Evolutionary conservation across 164 flowering plant species (phyloP).

Genomic region (Aristolochia californica): DNA sequence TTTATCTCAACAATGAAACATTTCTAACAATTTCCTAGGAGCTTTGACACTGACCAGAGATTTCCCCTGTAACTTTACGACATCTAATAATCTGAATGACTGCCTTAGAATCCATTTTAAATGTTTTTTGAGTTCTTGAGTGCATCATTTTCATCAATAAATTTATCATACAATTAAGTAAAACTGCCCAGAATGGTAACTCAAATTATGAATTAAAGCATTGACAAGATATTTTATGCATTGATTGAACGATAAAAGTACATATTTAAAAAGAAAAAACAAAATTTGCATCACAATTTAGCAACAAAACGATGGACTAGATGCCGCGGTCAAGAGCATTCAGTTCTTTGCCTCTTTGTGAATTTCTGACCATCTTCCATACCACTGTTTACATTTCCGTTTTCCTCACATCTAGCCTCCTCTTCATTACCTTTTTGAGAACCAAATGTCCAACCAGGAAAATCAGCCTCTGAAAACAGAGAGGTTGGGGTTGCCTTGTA

Average conservation of each 20-base stretch:
- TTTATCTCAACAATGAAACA: too few relatives aligned
- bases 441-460: slow-evolving; percentile 71
- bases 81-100: too few relatives aligned
- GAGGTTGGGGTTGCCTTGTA: slow-evolving; percentile 56
- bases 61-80: too few relatives aligned
- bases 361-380: slow-evolving; percentile 14
- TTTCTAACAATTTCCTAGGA: too few relatives aligned
- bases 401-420: slow-evolving; percentile 6
- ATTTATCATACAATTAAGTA: not conserved
- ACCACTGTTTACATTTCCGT: not conserved
- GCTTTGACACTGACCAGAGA: too few relatives aligned
- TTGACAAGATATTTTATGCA: not conserved
- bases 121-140: too few relatives aligned
- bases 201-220: not conserved
- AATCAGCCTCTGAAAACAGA: slow-evolving; percentile 65
- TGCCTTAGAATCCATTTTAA: too few relatives aligned
- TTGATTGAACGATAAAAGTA: too few relatives aligned
- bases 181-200: not conserved
- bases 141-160: not conserved
- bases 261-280: too few relatives aligned
- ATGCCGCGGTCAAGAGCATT: slow-evolving; percentile 3
- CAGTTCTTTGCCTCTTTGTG: slow-evolving; percentile 37
- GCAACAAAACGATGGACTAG: too few relatives aligned
- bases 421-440: slow-evolving; percentile 12
- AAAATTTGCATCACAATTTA: too few relatives aligned